Conservation (phyloP, 805 yeast genomes). For the Saturnispora quitensis region DNA sequence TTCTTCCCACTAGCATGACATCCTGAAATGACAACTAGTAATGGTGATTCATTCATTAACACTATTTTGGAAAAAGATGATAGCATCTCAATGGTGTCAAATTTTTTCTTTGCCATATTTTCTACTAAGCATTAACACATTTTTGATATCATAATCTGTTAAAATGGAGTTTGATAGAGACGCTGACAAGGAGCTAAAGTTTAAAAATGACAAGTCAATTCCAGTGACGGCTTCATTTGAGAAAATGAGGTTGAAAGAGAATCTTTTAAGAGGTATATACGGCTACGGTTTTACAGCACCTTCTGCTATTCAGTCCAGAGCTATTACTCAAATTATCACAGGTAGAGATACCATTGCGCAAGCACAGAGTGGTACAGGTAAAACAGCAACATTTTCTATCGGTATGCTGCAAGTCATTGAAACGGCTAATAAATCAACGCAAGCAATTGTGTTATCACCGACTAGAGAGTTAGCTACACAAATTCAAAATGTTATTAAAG, state of each 20-base stretch:
- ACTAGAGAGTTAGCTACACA: conserved; percentile 95
- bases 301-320: conserved; percentile 96
- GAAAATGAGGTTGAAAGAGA: conserved; percentile 66
- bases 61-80: background rate
- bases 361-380: conserved; percentile 99
- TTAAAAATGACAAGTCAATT: conserved; percentile 33
- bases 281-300: conserved; percentile 94
- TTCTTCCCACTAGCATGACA: conserved; percentile 30
- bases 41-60: conserved; percentile 4
- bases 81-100: background rate
- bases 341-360: conserved; percentile 97
- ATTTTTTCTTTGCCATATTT: background rate
- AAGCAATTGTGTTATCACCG: conserved; percentile 88
- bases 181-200: conserved; percentile 48
- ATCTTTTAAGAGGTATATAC: conserved; percentile 66
- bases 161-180: conserved; percentile 53
- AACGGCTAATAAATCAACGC: conserved; percentile 59
- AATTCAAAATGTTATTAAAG: conserved; percentile 78
- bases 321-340: conserved; percentile 86
- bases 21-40: conserved; percentile 26
- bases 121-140: background rate
- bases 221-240: conserved; percentile 63
- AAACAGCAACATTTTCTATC: conserved; percentile 95
- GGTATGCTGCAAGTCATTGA: conserved; percentile 87
- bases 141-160: background rate